phyloP scores from a whole-genome alignment of 2,329 filamentous ascomycete species.

The Clathrospora elynae region DNA sequence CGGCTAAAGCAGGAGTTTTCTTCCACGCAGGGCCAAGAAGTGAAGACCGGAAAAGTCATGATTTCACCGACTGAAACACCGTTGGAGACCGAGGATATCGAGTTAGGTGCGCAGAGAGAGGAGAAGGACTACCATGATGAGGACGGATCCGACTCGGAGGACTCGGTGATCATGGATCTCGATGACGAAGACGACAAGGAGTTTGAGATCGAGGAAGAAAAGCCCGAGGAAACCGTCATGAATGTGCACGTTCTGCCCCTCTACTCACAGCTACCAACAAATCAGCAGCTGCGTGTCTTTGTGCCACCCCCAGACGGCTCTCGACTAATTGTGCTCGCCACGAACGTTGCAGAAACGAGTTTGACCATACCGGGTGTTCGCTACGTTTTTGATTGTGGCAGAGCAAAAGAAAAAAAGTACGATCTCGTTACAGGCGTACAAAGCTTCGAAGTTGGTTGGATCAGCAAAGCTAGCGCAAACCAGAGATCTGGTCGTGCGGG shows the following conservation, averaged over 20 bases:
- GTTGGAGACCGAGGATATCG: conserved; percentile 83
- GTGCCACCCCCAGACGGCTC: conserved; percentile 81
- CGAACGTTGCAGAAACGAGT: conserved; percentile 96
- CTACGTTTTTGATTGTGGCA: conserved; percentile 94
- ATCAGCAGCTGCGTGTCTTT: conserved; percentile 90
- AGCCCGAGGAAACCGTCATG: conserved; percentile 64
- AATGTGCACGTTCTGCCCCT: conserved; percentile 90
- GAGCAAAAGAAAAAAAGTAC: conserved; percentile 90
- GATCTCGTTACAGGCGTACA: conserved; percentile 89
- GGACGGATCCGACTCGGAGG: conserved; percentile 58
- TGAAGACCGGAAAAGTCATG: conserved; percentile 69
- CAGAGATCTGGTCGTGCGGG: conserved; percentile 93
- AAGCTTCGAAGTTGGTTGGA: conserved; percentile 93
- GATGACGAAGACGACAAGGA: conserved; percentile 67
- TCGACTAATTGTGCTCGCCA: conserved; percentile 85
- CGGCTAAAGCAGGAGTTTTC: conserved; percentile 72
- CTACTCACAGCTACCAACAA: conserved; percentile 88
- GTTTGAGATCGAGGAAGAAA: conserved; percentile 66
- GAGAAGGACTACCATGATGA: conserved; percentile 50
- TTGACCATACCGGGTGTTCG: conserved; percentile 93
- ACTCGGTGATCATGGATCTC: conserved; percentile 65
- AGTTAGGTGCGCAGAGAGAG: conserved; percentile 64
- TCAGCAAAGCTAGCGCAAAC: conserved; percentile 93
- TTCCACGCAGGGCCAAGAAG: conserved; percentile 53
- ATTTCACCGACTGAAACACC: conserved; percentile 78